Conservation (phyloP, 805 yeast species). For the Lachancea cidri region DNA sequence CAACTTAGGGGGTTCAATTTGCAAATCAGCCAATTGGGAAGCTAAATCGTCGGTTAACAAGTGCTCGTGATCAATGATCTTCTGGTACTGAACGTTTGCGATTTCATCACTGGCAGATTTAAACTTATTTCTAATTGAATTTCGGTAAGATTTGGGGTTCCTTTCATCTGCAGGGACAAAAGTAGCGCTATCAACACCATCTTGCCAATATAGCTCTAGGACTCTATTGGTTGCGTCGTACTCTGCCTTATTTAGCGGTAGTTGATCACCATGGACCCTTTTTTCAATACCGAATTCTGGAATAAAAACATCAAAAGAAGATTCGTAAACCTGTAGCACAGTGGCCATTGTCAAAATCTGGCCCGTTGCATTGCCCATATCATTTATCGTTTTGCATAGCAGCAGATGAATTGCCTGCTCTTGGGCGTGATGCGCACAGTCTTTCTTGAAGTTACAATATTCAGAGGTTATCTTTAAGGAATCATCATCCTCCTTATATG, state of each 20-base stretch:
- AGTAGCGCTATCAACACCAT: constrained; percentile 86
- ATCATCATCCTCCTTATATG: constrained; percentile 53
- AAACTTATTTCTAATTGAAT: constrained; percentile 71
- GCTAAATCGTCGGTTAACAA: constrained; percentile 39
- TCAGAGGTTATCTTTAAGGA: constrained; percentile 78
- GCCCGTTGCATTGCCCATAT: constrained; percentile 65
- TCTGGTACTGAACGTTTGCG: constrained; percentile 44
- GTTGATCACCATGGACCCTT: constrained; percentile 94
- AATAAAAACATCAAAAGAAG: constrained; percentile 87
- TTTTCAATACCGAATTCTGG: constrained; percentile 95
- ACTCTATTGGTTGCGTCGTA: constrained; percentile 64
- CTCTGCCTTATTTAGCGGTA: constrained; percentile 89
- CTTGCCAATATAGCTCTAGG: constrained; percentile 87
- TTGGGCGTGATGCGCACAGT: constrained; percentile 88
- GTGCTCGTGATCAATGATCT: constrained; percentile 19
- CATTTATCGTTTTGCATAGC: constrained; percentile 77
- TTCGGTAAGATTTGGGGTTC: constrained; percentile 68
- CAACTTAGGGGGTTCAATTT: constrained; percentile 45
- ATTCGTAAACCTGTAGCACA: constrained; percentile 88
- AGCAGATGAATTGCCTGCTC: constrained; percentile 89
- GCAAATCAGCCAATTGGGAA: constrained; percentile 45
- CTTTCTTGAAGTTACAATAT: constrained; percentile 92
- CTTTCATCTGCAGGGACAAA: constrained; percentile 88
- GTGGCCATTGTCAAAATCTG: constrained; percentile 81
- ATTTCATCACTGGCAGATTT: constrained; percentile 69